These are phyloP conservation scores for Penicillium maclennaniae DNA, from an alignment of 495 filamentous ascomycete species.

Conservation along the genomic window DNA sequence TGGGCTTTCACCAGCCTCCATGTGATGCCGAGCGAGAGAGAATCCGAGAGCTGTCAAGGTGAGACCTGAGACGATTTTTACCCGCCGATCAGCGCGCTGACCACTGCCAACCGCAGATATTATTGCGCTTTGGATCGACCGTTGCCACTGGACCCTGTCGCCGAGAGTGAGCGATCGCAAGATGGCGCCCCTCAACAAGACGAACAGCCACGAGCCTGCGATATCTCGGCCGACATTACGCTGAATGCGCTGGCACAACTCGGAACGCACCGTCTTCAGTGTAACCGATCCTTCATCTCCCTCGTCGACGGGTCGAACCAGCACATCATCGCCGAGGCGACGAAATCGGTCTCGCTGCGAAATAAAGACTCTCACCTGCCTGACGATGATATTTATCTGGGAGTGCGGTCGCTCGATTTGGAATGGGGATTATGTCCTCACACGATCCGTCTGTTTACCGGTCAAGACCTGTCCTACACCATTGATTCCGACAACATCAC, in stretches of 20 bases:
- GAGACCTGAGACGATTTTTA: not conserved
- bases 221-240: conserved; percentile 50
- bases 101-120: conserved; percentile 19
- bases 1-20: conserved; percentile 10
- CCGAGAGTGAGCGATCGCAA: not conserved
- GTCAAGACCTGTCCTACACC: conserved; percentile 16
- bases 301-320: conserved; percentile 56
- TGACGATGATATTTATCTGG: conserved; percentile 42
- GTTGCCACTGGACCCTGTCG: not conserved
- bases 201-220: conserved; percentile 11
- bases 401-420: conserved; percentile 41
- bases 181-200: conserved; percentile 9
- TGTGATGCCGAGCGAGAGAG: conserved; percentile 21
- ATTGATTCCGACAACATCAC: conserved; percentile 21
- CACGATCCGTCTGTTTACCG: conserved; percentile 36
- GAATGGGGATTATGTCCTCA: conserved; percentile 46
- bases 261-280: conserved; percentile 49
- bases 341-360: conserved; percentile 46
- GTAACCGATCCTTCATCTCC: conserved; percentile 53
- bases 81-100: not conserved
- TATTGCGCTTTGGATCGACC: conserved; percentile 27
- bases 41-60: conserved; percentile 24
- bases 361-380: conserved; percentile 30
- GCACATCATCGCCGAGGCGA: conserved; percentile 62
- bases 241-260: conserved; percentile 63